A percentile compares a stretch with the other conserved stretches of the same genome.
phyloP scores from a whole-genome alignment of 1,284 basidiomycete species.

The Athelia sp. region DNA sequence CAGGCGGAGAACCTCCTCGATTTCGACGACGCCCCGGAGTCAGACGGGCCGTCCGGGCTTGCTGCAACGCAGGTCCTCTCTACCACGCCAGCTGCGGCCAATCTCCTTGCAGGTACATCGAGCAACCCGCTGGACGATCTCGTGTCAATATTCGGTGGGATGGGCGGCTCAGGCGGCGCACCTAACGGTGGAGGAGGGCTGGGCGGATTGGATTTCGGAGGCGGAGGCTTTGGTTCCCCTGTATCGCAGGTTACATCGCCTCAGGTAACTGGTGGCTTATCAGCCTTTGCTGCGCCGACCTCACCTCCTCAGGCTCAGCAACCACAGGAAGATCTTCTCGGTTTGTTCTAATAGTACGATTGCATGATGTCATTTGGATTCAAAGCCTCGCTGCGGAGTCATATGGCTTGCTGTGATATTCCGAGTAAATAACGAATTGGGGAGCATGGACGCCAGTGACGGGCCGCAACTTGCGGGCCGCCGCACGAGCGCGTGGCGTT shows the following conservation, averaged over 20 bases:
- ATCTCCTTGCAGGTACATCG: slow-evolving; percentile 64
- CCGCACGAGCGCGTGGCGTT: too few species aligned
- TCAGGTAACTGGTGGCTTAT: slow-evolving; percentile 11
- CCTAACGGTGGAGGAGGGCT: not conserved
- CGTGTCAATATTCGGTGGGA: slow-evolving; percentile 79
- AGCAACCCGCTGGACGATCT: slow-evolving; percentile 88
- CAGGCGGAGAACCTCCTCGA: slow-evolving; percentile 94
- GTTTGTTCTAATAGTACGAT: slow-evolving; percentile 30
- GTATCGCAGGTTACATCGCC: slow-evolving; percentile 16
- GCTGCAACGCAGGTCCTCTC: slow-evolving; percentile 71
- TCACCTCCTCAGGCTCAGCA: slow-evolving; percentile 20
- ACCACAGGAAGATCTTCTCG: slow-evolving; percentile 41
- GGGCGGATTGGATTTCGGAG: slow-evolving; percentile 1
- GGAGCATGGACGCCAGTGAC: too few species aligned
- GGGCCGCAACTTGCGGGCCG: too few species aligned
- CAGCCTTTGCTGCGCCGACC: slow-evolving; percentile 12
- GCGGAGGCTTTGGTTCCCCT: slow-evolving; percentile 10
- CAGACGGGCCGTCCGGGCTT: slow-evolving; percentile 62
- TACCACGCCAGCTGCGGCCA: slow-evolving; percentile 67
- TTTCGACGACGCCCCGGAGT: slow-evolving; percentile 72
- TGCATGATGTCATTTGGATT: too few species aligned
- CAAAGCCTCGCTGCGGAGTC: too few species aligned
- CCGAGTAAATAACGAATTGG: too few species aligned
- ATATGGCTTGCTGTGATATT: too few species aligned
- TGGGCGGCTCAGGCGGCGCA: slow-evolving; percentile 21